phyloP scores from a whole-genome alignment of 257 asterid species.

The Nicotiana otophora region DNA sequence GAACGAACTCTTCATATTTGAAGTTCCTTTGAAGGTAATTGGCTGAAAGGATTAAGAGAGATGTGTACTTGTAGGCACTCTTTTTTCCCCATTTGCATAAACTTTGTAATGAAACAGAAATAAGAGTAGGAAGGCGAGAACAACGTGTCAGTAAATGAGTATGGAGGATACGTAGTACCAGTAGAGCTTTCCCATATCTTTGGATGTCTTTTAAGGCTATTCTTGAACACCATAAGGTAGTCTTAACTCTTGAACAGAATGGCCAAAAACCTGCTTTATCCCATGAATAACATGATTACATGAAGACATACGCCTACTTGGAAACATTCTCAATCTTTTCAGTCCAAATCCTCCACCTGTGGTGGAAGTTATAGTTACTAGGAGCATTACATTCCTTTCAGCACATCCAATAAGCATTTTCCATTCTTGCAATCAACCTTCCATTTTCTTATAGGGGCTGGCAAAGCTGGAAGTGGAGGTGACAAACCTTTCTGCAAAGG shows the following conservation, averaged over 20 bases:
- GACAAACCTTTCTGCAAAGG: constrained; percentile 98
- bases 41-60: background rate
- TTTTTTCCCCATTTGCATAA: background rate
- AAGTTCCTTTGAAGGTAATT: constrained; percentile 88
- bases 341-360: background rate
- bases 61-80: background rate
- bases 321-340: background rate
- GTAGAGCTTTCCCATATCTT: background rate
- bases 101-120: background rate
- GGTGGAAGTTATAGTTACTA: background rate
- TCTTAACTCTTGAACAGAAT: background rate
- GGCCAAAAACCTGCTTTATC: background rate
- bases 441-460: constrained; percentile 49
- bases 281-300: background rate
- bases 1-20: constrained; percentile 96
- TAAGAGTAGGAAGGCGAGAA: background rate
- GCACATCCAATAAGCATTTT: background rate
- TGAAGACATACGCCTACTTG: constrained; percentile 8
- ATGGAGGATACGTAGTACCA: background rate
- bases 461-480: constrained; percentile 99
- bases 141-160: background rate
- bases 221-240: background rate
- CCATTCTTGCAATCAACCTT: constrained; percentile 1
- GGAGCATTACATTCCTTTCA: background rate
- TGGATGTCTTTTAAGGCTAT: background rate